These are phyloP conservation scores for Phialemoniopsis sp. DNA, from an alignment of 2,329 filamentous ascomycete genomes.

Conservation along the genomic window DNA sequence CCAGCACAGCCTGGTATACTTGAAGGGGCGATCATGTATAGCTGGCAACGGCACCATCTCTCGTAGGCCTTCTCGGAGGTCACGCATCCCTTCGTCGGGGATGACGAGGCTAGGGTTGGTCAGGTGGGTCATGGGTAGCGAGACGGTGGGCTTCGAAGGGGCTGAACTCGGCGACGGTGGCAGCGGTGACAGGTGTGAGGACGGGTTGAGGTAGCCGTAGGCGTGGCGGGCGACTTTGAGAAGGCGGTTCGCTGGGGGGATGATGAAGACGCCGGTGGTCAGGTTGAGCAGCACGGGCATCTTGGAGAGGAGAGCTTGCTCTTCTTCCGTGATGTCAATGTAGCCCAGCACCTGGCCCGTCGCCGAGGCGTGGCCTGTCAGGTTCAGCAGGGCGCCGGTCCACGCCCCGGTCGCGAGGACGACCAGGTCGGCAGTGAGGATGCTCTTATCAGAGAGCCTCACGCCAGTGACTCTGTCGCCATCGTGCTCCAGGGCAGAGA, in stretches of 20 bases:
- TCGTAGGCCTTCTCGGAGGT: slow-evolving; percentile 56
- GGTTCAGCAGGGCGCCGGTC: slow-evolving; percentile 73
- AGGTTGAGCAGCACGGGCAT: slow-evolving; percentile 74
- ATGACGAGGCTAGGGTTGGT: slow-evolving; percentile 44
- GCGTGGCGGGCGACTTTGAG: slow-evolving; percentile 69
- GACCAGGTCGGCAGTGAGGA: slow-evolving; percentile 55
- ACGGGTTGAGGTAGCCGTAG: slow-evolving; percentile 61
- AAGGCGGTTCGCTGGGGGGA: slow-evolving; percentile 58
- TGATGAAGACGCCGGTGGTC: slow-evolving; percentile 67
- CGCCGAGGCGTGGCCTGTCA: slow-evolving; percentile 70
- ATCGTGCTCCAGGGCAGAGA: slow-evolving; percentile 33
- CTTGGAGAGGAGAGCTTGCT: slow-evolving; percentile 59
- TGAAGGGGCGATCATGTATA: slow-evolving; percentile 57
- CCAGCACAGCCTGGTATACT: slow-evolving; percentile 65
- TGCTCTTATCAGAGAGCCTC: slow-evolving; percentile 26
- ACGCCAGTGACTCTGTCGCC: slow-evolving; percentile 50
- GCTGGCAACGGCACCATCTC: slow-evolving; percentile 55
- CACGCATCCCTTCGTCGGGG: slow-evolving; percentile 55
- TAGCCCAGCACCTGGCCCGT: slow-evolving; percentile 82
- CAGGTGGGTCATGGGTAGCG: slow-evolving; percentile 41
- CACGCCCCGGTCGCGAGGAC: slow-evolving; percentile 85
- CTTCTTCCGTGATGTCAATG: slow-evolving; percentile 66
- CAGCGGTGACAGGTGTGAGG: slow-evolving; percentile 9
- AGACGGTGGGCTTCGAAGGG: slow-evolving; percentile 16
- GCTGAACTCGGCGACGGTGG: slow-evolving; percentile 4